Conservation (phyloP, 148 eudicot species). For the Vaccinium macrocarpon region DNA sequence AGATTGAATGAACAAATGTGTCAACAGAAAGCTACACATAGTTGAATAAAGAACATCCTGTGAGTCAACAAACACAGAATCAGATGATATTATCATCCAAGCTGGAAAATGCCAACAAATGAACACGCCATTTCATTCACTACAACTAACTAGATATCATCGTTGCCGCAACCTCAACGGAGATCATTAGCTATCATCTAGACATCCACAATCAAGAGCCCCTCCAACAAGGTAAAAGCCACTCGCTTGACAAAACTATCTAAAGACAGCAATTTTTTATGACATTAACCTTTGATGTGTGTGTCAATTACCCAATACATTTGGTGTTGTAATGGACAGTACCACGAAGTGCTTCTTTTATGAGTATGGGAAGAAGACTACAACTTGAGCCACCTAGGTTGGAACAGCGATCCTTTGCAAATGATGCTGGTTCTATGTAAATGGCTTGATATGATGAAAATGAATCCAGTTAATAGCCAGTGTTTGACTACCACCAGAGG, state of each 20-base stretch:
- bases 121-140: neutral
- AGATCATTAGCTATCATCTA: neutral
- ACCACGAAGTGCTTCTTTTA: neutral
- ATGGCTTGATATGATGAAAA: neutral
- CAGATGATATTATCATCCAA: neutral
- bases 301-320: neutral
- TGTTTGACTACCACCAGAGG: neutral
- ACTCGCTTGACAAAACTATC: neutral
- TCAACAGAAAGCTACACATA: neutral
- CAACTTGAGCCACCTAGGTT: neutral
- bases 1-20: neutral
- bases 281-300: neutral
- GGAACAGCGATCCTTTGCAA: neutral
- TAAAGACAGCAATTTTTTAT: neutral
- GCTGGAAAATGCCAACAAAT: neutral
- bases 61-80: neutral
- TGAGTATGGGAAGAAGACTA: neutral
- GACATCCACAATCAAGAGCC: neutral
- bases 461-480: neutral
- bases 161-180: neutral
- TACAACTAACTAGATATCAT: neutral
- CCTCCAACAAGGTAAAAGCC: neutral
- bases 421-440: neutral
- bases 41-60: neutral
- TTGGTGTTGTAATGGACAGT: neutral